Evolutionary conservation across 176 grass and related monocot species (phyloP).

Genomic region (Aegilops tauschii): DNA sequence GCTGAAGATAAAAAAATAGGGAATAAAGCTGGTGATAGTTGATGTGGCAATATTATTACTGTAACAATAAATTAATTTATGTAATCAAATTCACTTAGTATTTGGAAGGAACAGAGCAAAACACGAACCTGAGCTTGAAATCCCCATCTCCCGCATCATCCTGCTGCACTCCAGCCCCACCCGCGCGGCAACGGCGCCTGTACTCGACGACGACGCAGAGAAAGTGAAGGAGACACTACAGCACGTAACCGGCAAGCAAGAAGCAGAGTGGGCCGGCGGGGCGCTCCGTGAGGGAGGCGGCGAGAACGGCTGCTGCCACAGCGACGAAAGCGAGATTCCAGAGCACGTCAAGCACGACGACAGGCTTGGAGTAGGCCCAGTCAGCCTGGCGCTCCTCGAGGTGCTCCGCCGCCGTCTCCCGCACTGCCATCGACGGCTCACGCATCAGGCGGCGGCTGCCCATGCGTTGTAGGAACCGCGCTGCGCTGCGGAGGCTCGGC

Average conservation of each 20-base stretch:
- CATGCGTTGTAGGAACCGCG: conserved; percentile 64
- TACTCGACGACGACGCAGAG: conserved; percentile 3
- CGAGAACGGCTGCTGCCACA: conserved; percentile 52
- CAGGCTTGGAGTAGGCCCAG: conserved; percentile 88
- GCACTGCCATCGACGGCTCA: conserved; percentile 68
- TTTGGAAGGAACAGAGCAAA: neutral
- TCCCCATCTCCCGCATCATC: conserved; percentile 1
- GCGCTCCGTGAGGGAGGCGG: conserved; percentile 24
- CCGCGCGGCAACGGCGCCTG: neutral
- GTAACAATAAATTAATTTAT: neutral
- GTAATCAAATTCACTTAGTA: neutral
- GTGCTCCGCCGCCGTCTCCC: conserved; percentile 68
- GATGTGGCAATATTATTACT: neutral
- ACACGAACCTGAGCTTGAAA: neutral
- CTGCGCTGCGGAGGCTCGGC: conserved; percentile 56
- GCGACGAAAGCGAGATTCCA: conserved; percentile 76
- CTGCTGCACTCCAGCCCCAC: neutral
- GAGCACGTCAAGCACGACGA: conserved; percentile 79
- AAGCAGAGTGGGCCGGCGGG: neutral
- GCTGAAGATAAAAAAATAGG: too few relatives aligned
- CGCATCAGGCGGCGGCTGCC: conserved; percentile 74
- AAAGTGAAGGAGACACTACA: neutral
- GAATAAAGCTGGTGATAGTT: neutral
- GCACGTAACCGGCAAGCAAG: conserved; percentile 1
- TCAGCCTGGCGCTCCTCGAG: conserved; percentile 72